Base-by-base conservation (phyloP, 495 filamentous ascomycete genomes). In the Trichoderma asperelloides region DNA sequence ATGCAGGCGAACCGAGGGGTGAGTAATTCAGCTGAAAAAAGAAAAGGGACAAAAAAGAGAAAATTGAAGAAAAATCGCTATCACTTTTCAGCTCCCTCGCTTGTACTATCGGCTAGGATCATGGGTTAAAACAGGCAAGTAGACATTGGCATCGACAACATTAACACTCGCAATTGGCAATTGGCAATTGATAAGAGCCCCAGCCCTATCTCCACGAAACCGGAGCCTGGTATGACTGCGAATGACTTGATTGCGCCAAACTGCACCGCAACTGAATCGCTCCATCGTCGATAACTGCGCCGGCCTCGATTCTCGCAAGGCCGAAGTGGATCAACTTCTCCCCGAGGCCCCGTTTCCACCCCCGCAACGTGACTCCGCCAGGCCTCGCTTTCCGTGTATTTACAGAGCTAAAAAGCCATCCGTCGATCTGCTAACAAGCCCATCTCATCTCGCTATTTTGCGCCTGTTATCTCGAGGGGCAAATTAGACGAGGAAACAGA, bases 151-250 rank as follows among this genome's bases (percentile, higher is more conserved):
- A n/a, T n/a, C n/a, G n/a, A n/a, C n/a, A n/a, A n/a, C n/a, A n/a
- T n/a, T n/a, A n/a, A n/a, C n/a, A n/a, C n/a, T n/a, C n/a, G n/a
- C n/a, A n/a, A n/a, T n/a, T n/a, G 47, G 18, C 47, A n/a, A n/a
- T n/a, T 60, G 55, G 12, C 43, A 16, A 60, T 60, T 30, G 55
- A 60, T 60, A 60, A 60, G 55, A 60, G 55, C 55, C 55, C 55
- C 55, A 60, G 27, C 55, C 55, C 55, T 60, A 60, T 25, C 27
- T 28, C 55, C 55, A 60, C 55, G 27, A 60, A 1, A 23, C 25
- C 23, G 55, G 55, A 28, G 55, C 55, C 9, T 28, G 55, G 23
- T 30, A 55, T 55, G 49, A 55, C 49, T 55, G n/a, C 3, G 25
- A n/a, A 11, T 23, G 12, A 12, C 41, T 45, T 18, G 41, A 45